Base-by-base conservation (phyloP, 2,329 filamentous ascomycete species). In the Fusarium redolens region DNA sequence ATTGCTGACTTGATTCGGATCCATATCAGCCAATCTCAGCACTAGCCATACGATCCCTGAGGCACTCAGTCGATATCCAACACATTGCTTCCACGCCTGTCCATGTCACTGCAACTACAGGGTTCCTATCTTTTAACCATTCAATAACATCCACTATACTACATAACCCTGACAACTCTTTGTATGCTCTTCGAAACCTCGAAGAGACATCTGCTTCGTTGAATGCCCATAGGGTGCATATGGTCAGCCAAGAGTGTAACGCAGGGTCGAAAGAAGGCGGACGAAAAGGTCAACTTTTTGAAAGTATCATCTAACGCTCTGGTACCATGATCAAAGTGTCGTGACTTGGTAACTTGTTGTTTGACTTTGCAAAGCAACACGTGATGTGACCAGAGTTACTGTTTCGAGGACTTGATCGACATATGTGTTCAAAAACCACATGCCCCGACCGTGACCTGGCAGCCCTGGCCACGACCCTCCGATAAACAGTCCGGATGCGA, bases 401-500 rank as follows among this genome's bases (percentile, higher is more conserved):
- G 40, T 43, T 44, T 61, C 45, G 22, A 57, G 60, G 40, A 30
- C 54, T 47, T 40, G 31, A 50, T 40, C 25, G 43, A 37, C 30
- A 15, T 54, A 38, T 44, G 48, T 35, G 57, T 33, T 47, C 40
- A 38, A 61, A 57, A 33, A 56, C 57, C 52, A 18, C 51, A 56
- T 57, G 45, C 41, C 64, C 37, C 41, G 44, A 31, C 52, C 56
- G 60, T 60, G 31, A 41, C 25, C 5, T 25, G 25, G 25, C 25
- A 25, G 25, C 25, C 47, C 43, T 35, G 48, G 61, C 70, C 63
- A 69, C 61, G 58, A 54, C 48, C 57, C 52, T 58, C 51, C 57
- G 28, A 55, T 45, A 60, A 45, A 61, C 41, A 64, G 61, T n/a
- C 68, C 45, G 43, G 61, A 69, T 71, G 73, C 63, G 60, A 67